Evolutionary conservation across 345 rosid genomes (phyloP).

Genomic region (Moringa oleifera): DNA sequence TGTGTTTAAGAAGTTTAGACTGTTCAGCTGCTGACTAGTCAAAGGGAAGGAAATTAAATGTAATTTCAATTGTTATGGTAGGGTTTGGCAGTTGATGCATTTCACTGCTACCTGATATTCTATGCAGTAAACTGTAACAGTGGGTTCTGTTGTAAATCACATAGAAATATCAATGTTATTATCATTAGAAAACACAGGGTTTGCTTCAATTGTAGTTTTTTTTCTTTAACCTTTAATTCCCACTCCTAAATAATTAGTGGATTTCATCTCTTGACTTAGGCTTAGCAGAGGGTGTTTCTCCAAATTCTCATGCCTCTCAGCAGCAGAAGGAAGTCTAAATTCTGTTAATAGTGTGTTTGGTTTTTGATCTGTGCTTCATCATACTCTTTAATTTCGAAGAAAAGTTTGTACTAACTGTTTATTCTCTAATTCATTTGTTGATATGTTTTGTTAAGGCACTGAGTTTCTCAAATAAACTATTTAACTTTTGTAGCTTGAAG

Average conservation of each 20-base stretch:
- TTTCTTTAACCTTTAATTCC: too few species aligned
- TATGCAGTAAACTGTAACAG: neutral
- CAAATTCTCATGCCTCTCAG: neutral
- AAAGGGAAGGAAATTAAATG: neutral
- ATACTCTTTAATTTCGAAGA: neutral
- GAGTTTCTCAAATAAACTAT: neutral
- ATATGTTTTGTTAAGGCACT: neutral
- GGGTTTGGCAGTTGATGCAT: neutral
- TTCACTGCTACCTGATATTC: neutral
- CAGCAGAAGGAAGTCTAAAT: neutral
- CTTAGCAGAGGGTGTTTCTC: neutral
- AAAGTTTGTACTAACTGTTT: neutral
- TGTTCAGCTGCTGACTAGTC: constrained; percentile 11
- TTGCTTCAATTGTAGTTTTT: too few species aligned
- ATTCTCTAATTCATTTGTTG: neutral
- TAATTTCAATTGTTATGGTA: neutral
- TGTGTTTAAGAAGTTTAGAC: too few species aligned
- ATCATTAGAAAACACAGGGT: neutral
- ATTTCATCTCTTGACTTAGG: neutral
- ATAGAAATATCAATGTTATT: neutral
- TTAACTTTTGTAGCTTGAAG: constrained; percentile 65
- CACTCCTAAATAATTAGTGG: neutral
- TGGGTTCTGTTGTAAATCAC: neutral
- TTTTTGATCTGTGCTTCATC: neutral
- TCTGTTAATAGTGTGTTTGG: neutral